Percentiles rank a stretch among this genome's conserved stretches.
Conservation (phyloP, 768 basidiomycete genomes). For the Pholiota conissans region DNA sequence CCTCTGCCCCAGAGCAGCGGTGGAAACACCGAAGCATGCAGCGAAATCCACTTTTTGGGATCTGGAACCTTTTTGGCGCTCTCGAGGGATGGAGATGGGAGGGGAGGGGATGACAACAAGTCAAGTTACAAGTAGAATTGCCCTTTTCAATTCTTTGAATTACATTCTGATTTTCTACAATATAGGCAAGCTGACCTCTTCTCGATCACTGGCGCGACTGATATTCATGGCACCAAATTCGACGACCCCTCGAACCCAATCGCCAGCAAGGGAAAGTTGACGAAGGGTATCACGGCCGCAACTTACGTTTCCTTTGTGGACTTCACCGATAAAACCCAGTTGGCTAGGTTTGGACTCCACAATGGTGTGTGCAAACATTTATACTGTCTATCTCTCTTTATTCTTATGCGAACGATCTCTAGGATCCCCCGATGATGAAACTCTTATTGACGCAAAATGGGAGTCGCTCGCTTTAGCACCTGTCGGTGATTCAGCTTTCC, state of each 20-base stretch:
- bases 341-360: slow-evolving; percentile 63
- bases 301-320: slow-evolving; percentile 57
- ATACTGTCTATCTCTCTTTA: no score
- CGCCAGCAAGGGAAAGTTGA: slow-evolving; percentile 49
- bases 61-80: slow-evolving; percentile 55
- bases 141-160: neutral
- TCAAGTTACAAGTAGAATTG: slow-evolving; percentile 53
- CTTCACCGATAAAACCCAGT: slow-evolving; percentile 50
- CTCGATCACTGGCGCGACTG: slow-evolving; percentile 55
- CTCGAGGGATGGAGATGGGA: slow-evolving; percentile 60
- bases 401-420: no score
- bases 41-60: slow-evolving; percentile 59
- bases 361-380: slow-evolving; percentile 37
- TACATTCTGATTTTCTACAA: neutral
- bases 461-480: slow-evolving; percentile 63
- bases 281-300: slow-evolving; percentile 47
- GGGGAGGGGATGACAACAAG: slow-evolving; percentile 49
- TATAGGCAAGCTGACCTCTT: slow-evolving; percentile 59
- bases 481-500: slow-evolving; percentile 44
- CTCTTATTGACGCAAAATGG: slow-evolving; percentile 64
- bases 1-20: slow-evolving; percentile 52
- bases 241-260: slow-evolving; percentile 54
- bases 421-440: slow-evolving; percentile 40
- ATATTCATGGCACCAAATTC: slow-evolving; percentile 57
- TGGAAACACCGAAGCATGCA: slow-evolving; percentile 50